phyloP scores from a whole-genome alignment of 2,329 filamentous ascomycete species.

The Thermothelomyces thermophilus region DNA sequence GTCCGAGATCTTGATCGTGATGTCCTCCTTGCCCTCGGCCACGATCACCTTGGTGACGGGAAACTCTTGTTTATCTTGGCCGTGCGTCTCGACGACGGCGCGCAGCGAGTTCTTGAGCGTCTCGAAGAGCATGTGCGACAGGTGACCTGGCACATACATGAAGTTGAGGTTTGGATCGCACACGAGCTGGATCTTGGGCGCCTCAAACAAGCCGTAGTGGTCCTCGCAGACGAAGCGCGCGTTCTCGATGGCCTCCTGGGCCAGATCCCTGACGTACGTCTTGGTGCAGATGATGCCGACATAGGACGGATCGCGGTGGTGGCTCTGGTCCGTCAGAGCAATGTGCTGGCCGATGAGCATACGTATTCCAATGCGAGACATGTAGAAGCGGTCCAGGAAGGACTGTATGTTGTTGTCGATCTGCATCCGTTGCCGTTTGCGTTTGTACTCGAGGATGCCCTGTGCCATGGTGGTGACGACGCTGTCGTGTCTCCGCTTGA shows the following conservation, averaged over 20 bases:
- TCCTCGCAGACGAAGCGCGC: constrained; percentile 99
- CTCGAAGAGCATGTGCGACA: constrained; percentile 99
- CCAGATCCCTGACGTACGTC: constrained; percentile 91
- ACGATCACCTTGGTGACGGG: constrained; percentile 97
- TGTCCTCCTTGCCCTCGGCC: constrained; percentile 95
- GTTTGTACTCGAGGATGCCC: constrained; percentile 96
- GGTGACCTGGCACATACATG: constrained; percentile 98
- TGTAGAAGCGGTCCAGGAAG: constrained; percentile 98
- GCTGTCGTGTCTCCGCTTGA: constrained; percentile 92
- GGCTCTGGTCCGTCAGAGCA: constrained; percentile 86
- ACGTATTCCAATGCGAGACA: constrained; percentile 97
- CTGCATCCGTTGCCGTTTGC: constrained; percentile 91
- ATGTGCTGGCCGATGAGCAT: constrained; percentile 99
- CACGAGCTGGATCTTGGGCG: constrained; percentile 91
- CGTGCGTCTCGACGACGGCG: constrained; percentile 92
- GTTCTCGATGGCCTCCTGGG: constrained; percentile 96
- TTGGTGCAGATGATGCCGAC: constrained; percentile 99
- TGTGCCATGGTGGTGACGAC: constrained; percentile 98
- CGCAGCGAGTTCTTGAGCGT: constrained; percentile 97
- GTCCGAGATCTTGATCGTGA: constrained; percentile 96
- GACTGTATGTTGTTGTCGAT: constrained; percentile 96
- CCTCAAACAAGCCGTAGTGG: constrained; percentile 95
- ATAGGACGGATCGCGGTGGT: constrained; percentile 84
- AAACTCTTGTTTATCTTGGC: constrained; percentile 91
- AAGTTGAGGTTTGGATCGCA: constrained; percentile 93